Evolutionary conservation across 176 grass and related monocot species (phyloP).

Genomic region (Oryza rufipogon): DNA sequence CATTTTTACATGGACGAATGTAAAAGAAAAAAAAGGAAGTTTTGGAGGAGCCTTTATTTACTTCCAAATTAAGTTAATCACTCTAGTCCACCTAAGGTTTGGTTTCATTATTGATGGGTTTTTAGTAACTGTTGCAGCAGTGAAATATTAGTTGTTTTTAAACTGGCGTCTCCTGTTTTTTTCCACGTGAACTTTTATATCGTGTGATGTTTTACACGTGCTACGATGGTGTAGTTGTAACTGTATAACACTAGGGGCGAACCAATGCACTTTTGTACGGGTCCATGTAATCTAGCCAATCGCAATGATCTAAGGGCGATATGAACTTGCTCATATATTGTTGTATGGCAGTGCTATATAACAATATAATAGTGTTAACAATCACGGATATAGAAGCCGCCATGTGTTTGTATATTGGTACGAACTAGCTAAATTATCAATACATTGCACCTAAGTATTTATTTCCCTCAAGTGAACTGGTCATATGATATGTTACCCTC

Average conservation of each 20-base stretch:
- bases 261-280: not conserved
- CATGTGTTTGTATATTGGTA: not conserved
- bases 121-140: not conserved
- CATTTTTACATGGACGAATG: not conserved
- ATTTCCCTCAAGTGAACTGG: not conserved
- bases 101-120: not conserved
- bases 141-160: not conserved
- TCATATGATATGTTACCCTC: not conserved
- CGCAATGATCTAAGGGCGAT: not conserved
- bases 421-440: not conserved
- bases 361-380: not conserved
- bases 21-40: constrained; percentile 5
- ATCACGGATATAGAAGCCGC: not conserved
- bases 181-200: too few species aligned
- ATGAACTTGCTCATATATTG: not conserved
- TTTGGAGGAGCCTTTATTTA: constrained; percentile 13
- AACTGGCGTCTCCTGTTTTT: not conserved
- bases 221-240: too few species aligned
- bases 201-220: too few species aligned
- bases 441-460: not conserved
- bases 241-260: accelerated
- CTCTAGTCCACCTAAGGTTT: too few species aligned
- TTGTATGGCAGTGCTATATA: not conserved
- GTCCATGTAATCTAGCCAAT: not conserved
- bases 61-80: not conserved